These are phyloP conservation scores for Xylariaceae sp. DNA, from an alignment of 2,329 filamentous ascomycete genomes.

Conservation along the genomic window DNA sequence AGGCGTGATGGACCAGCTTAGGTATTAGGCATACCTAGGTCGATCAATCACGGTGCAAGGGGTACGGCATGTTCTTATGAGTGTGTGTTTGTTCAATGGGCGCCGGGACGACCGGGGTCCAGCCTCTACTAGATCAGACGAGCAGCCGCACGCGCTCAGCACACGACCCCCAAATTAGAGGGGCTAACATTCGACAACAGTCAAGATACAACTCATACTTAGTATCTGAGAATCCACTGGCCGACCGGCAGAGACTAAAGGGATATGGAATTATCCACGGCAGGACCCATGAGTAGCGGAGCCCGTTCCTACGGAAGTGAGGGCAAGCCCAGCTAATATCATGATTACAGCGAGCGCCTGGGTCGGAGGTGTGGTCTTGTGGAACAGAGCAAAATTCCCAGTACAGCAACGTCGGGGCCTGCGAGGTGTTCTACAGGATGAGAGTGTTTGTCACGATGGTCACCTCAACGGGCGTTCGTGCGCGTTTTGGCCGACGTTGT, in stretches of 20 bases:
- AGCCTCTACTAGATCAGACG: conserved; percentile 1
- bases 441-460: conserved; percentile 13
- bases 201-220: too few relatives aligned
- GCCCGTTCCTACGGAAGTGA: conserved; percentile 1
- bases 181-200: too few relatives aligned
- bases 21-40: too few relatives aligned
- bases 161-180: too few relatives aligned
- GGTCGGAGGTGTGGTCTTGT: neutral
- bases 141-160: neutral
- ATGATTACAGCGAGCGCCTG: neutral
- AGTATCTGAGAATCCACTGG: too few relatives aligned
- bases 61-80: conserved; percentile 13
- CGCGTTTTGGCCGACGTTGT: conserved; percentile 9
- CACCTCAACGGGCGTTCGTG: conserved; percentile 20
- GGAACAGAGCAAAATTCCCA: conserved; percentile 1
- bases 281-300: conserved; percentile 1
- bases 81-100: neutral
- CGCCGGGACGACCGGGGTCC: neutral
- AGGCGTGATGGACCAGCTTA: conserved; percentile 2
- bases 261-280: neutral
- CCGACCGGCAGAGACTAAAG: too few relatives aligned
- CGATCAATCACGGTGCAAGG: conserved; percentile 8
- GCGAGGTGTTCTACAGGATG: conserved; percentile 15
- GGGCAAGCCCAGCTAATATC: neutral
- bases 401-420: conserved; percentile 6